Evolutionary conservation across 2,329 filamentous ascomycete species (phyloP).

Genomic region (Drechslerella coelobrocha): DNA sequence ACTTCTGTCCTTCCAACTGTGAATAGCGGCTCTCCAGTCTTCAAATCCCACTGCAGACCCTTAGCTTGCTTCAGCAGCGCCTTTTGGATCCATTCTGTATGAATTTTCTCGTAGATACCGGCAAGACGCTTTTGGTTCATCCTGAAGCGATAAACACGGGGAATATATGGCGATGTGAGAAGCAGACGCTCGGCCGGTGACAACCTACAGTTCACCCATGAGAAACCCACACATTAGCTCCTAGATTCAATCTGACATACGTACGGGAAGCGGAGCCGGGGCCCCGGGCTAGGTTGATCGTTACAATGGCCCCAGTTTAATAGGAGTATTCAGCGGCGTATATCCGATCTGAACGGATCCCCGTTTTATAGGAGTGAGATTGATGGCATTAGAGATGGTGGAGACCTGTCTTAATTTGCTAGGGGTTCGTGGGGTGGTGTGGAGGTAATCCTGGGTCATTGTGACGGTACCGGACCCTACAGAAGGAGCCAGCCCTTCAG

Average conservation of each 20-base stretch:
- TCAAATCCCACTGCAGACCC: constrained; percentile 27
- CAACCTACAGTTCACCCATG: background rate
- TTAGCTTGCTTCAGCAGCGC: constrained; percentile 29
- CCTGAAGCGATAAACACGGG: constrained; percentile 5
- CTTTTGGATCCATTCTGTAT: constrained; percentile 35
- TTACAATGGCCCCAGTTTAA: no score
- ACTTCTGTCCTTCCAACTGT: background rate
- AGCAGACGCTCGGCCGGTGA: background rate
- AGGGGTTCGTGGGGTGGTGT: background rate
- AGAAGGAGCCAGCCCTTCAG: background rate
- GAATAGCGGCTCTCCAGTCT: constrained; percentile 32
- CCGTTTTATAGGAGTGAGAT: background rate
- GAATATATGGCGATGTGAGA: constrained; percentile 1
- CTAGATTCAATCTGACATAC: no score
- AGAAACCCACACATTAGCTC: no score
- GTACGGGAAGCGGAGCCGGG: no score
- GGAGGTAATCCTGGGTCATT: background rate
- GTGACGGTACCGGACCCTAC: background rate
- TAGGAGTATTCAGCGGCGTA: no score
- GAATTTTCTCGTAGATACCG: constrained; percentile 37
- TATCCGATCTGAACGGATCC: no score
- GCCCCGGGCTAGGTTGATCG: no score
- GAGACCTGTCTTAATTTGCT: background rate
- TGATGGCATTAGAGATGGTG: background rate
- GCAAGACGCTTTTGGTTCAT: background rate